Evolutionary conservation across 2,329 filamentous ascomycete species (phyloP), one percentile per base, ranked within the genome.

Genomic region (Coniochaeta sp.): DNA sequence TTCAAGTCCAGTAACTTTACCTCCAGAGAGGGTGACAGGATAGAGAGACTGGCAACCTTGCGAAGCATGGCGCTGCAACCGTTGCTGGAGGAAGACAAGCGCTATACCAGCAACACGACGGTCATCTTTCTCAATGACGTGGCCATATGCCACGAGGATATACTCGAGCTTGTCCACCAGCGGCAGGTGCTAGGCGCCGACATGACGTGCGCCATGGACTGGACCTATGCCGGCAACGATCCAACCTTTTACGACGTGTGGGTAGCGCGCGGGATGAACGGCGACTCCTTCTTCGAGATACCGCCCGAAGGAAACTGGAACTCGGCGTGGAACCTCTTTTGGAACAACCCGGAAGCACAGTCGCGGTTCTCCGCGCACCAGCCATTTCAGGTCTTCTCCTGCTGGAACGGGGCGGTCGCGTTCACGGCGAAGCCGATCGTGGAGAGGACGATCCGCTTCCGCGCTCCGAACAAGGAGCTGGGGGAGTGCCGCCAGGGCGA

Each of bases 191-290:
- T 81, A 40, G 69, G 67, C 2, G 83, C 82, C 8, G 78, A 82
- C 65, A 84, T 84, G 79, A 79, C 77, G 0, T 87, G 83, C 64
- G 81, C 74, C 6, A 80, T 87, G 76, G 83, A 87, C 67, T 87
- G 83, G 82, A 77, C 74, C 0, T 78, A 77, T 47, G 69, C 72
- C 3, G 76, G 73, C 0, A 58, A 58, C 0, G 70, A 79, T 2
- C 77, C 79, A 0, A 79, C 76, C 0, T 86, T 86, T 65, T 84
- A 85, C 66, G 82, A 86, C 61, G 74, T 83, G 2, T 85, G 81
- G 82, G 72, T 84, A 28, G 77, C 79, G 0, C 77, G 83, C 7
- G 74, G 72, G 2, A 75, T 86, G 52, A 72, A 70, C 0, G 83
- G 84, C 1, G 79, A 86, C 64, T 72, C 74, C 0, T 86, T 86